phyloP scores from a whole-genome alignment of 2,329 filamentous ascomycete species.

The Hymenoscyphus albidus region DNA sequence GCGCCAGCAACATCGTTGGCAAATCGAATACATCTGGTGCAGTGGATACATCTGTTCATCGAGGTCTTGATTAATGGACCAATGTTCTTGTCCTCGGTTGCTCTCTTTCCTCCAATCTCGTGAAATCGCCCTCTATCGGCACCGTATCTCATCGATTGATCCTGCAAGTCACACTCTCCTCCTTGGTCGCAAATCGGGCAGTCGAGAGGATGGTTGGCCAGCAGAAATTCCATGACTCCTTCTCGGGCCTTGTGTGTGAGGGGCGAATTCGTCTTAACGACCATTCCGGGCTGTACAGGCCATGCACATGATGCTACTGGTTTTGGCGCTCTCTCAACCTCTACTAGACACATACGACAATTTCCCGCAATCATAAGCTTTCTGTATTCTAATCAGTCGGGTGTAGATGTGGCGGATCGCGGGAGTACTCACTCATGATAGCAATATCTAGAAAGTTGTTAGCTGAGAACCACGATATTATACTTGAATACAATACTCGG shows the following conservation, averaged over 20 bases:
- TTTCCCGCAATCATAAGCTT: constrained; percentile 99
- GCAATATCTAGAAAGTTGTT: constrained; percentile 67
- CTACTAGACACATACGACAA: constrained; percentile 98
- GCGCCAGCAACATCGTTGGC: constrained; percentile 96
- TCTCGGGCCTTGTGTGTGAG: constrained; percentile 96
- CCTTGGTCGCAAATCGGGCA: constrained; percentile 98
- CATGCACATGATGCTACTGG: constrained; percentile 97
- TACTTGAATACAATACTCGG: constrained; percentile 28
- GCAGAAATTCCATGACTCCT: constrained; percentile 97
- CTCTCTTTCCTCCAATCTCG: constrained; percentile 91
- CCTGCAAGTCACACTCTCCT: constrained; percentile 97
- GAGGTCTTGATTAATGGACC: constrained; percentile 97
- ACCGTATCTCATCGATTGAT: constrained; percentile 99
- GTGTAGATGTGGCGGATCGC: constrained; percentile 28
- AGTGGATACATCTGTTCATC: constrained; percentile 99
- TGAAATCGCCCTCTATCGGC: constrained; percentile 95
- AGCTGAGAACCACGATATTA: neutral
- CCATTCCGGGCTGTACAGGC: constrained; percentile 98
- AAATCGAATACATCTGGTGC: constrained; percentile 95
- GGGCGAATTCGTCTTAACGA: constrained; percentile 96
- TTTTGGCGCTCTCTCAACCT: constrained; percentile 94
- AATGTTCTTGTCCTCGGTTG: constrained; percentile 99
- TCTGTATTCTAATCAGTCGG: constrained; percentile 43
- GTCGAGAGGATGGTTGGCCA: constrained; percentile 94
- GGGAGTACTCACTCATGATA: constrained; percentile 79